phyloP scores from a whole-genome alignment of 345 rosid genomes.

The Arabis hirsuta region DNA sequence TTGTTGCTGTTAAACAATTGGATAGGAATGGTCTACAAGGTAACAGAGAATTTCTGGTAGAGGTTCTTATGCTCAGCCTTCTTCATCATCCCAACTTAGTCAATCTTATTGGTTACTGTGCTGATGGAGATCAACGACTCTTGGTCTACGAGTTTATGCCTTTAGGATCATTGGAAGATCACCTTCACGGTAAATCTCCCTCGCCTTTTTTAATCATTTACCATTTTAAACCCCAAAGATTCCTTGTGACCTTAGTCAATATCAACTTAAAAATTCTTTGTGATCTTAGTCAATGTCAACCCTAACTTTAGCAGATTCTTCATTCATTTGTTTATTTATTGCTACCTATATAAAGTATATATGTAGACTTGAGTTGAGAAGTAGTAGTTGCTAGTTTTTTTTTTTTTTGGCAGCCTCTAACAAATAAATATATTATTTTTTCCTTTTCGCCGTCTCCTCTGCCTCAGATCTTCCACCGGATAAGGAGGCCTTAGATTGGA shows the following conservation, averaged over 20 bases:
- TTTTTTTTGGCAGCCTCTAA: conserved; percentile 12
- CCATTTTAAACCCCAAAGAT: not conserved
- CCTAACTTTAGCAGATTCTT: conserved; percentile 32
- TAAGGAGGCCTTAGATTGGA: conserved; percentile 94
- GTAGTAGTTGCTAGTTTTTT: conserved; percentile 14
- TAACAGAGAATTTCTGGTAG: conserved; percentile 95
- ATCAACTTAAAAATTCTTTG: conserved; percentile 20
- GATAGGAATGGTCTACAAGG: conserved; percentile 99
- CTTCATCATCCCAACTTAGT: conserved; percentile 96
- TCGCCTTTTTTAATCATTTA: conserved; percentile 10
- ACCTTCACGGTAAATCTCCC: conserved; percentile 80
- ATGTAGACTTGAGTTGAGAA: conserved; percentile 19
- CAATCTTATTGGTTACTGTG: conserved; percentile 96
- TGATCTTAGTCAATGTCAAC: conserved; percentile 42
- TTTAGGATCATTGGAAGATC: conserved; percentile 96
- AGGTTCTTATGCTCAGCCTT: conserved; percentile 99
- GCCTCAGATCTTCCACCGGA: conserved; percentile 82
- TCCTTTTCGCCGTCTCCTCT: not conserved
- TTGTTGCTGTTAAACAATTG: conserved; percentile 94
- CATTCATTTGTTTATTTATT: conserved; percentile 22
- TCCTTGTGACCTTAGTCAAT: conserved; percentile 34
- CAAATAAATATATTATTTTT: not conserved
- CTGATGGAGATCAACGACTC: conserved; percentile 99
- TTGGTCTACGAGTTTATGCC: conserved; percentile 99
- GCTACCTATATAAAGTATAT: conserved; percentile 4